Conservation (phyloP, 371 early-diverging fungal genomes). For the Mortierella sp. region DNA sequence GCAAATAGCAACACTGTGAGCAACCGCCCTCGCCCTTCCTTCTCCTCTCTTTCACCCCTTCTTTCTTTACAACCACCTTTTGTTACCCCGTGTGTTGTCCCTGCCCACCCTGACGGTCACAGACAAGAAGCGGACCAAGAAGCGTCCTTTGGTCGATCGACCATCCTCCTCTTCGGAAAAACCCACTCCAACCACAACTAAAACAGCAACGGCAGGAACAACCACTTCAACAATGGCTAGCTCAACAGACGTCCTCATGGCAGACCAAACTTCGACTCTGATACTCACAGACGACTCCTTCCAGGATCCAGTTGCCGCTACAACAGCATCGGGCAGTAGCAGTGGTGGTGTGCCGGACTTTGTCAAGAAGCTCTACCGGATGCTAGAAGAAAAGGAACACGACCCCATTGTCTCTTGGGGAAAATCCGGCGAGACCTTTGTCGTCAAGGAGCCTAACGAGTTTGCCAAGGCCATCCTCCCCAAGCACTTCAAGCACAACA, state of each 20-base stretch:
- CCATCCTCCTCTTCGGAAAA: slow-evolving; percentile 12
- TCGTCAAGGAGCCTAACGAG: slow-evolving; percentile 84
- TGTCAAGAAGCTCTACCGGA: slow-evolving; percentile 69
- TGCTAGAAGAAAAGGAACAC: slow-evolving; percentile 79
- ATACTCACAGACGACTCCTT: neutral
- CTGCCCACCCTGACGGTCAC: slow-evolving; percentile 42
- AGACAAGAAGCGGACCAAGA: slow-evolving; percentile 43
- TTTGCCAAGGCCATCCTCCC: slow-evolving; percentile 84
- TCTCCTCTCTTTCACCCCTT: neutral
- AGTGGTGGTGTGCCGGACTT: slow-evolving; percentile 68
- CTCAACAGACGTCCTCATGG: slow-evolving; percentile 17
- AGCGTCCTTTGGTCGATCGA: slow-evolving; percentile 41
- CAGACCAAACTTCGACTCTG: slow-evolving; percentile 6
- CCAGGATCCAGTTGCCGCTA: slow-evolving; percentile 1
- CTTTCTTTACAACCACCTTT: neutral
- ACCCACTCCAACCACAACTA: neutral
- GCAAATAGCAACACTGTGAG: neutral
- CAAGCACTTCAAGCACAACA: slow-evolving; percentile 92
- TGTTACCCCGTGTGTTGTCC: neutral
- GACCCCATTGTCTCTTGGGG: slow-evolving; percentile 81
- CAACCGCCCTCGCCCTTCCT: neutral
- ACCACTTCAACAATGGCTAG: neutral
- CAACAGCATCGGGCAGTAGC: slow-evolving; percentile 26
- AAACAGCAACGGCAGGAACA: neutral
- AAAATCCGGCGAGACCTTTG: slow-evolving; percentile 82